These are phyloP conservation scores for Ziziphus jujuba DNA, from an alignment of 306 rosid species.

Conservation along the genomic window DNA sequence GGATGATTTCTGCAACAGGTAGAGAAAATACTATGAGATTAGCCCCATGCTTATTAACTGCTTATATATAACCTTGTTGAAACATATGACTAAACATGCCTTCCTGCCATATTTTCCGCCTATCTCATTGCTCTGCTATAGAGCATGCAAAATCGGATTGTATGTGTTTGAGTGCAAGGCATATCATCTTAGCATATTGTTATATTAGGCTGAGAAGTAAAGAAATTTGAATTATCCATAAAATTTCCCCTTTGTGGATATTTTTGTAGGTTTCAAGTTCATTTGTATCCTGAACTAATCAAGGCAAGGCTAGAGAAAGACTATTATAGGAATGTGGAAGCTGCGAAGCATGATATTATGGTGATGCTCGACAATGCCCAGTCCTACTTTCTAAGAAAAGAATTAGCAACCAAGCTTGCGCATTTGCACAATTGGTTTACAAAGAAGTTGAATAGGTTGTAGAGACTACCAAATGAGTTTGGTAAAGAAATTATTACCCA, in stretches of 20 bases:
- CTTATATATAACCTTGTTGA: neutral
- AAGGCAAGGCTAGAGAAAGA: slow-evolving; percentile 52
- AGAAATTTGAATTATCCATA: slow-evolving; percentile 15
- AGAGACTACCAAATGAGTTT: slow-evolving; percentile 18
- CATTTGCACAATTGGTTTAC: slow-evolving; percentile 46
- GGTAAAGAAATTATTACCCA: neutral
- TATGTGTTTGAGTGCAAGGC: too few relatives aligned
- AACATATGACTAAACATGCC: too few relatives aligned
- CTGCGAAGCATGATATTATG: slow-evolving; percentile 63
- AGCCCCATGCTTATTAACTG: neutral
- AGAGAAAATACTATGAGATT: slow-evolving; percentile 4
- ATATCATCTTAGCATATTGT: neutral
- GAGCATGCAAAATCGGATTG: too few relatives aligned
- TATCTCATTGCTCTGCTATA: neutral
- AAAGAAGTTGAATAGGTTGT: slow-evolving; percentile 57
- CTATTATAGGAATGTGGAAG: slow-evolving; percentile 71
- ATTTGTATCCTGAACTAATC: slow-evolving; percentile 66
- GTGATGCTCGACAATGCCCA: slow-evolving; percentile 58
- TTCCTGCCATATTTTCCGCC: too few relatives aligned
- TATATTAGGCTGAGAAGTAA: too few relatives aligned
- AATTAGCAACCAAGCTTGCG: slow-evolving; percentile 34
- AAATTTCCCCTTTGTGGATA: slow-evolving; percentile 21
- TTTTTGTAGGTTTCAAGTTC: slow-evolving; percentile 64
- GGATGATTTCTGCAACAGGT: slow-evolving; percentile 72
- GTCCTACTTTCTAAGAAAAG: slow-evolving; percentile 37